A percentile compares a stretch with the other conserved stretches of the same genome.
Evolutionary conservation across 495 filamentous ascomycete genomes (phyloP).

Genomic region (Penicillium riverlandense): DNA sequence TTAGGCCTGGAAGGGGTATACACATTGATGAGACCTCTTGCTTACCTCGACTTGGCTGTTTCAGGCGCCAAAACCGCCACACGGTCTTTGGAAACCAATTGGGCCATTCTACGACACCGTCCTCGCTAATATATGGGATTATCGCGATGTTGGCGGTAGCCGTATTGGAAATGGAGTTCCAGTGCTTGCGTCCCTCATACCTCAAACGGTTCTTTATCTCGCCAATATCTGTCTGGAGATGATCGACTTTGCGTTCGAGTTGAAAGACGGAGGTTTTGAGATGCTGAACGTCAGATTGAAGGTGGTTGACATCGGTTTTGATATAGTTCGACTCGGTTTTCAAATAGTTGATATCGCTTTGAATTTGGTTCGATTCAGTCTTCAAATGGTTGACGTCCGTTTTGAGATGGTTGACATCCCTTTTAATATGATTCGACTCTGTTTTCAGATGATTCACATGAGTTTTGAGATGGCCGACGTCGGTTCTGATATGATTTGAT

Average conservation of each 20-base stretch:
- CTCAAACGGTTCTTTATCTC: constrained; percentile 12
- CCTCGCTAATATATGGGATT: constrained; percentile 28
- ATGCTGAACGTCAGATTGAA: too few species aligned
- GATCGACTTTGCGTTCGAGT: constrained; percentile 30
- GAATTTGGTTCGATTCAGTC: too few species aligned
- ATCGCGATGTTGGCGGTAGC: constrained; percentile 30
- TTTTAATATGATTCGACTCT: too few species aligned
- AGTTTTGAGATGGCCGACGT: constrained; percentile 26
- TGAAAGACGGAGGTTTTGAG: too few species aligned
- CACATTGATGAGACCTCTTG: not conserved
- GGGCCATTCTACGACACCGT: constrained; percentile 30
- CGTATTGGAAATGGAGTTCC: constrained; percentile 35
- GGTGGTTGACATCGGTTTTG: too few species aligned
- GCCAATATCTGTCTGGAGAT: constrained; percentile 27
- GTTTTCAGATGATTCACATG: constrained; percentile 24
- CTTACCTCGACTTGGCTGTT: constrained; percentile 38
- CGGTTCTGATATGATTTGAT: too few species aligned
- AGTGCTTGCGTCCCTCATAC: constrained; percentile 29
- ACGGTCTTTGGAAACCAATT: constrained; percentile 34
- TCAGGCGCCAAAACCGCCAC: constrained; percentile 38
- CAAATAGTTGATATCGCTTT: too few species aligned
- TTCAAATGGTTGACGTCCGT: not conserved
- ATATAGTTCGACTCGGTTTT: too few species aligned
- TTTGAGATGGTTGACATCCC: constrained; percentile 22
- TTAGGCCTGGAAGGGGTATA: not conserved